Conservation (phyloP, 192 early-diverging fungal species). For the Geosiphon pyriformis region DNA sequence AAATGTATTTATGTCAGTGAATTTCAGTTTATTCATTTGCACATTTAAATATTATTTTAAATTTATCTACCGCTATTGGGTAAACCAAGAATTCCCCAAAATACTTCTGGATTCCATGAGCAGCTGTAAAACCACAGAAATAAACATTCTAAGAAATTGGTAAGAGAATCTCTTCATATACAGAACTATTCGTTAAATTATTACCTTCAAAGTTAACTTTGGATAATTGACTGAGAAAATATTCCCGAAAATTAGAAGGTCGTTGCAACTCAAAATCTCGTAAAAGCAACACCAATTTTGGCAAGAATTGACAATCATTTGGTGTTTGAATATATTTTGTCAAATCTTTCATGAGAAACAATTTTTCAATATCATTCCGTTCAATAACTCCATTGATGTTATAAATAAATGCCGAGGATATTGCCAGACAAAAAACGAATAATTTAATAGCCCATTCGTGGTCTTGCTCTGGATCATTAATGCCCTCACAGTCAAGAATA, state of each 20-base stretch:
- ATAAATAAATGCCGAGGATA: constrained; percentile 20
- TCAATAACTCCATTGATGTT: constrained; percentile 20
- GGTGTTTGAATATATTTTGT: constrained; percentile 17
- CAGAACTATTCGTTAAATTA: background rate
- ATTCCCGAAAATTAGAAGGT: background rate
- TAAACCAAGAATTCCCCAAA: constrained; percentile 10
- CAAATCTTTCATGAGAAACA: constrained; percentile 19
- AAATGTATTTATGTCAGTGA: background rate
- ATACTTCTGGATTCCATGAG: constrained; percentile 8
- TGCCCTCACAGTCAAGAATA: constrained; percentile 16
- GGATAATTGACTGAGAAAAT: constrained; percentile 4
- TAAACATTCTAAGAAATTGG: background rate
- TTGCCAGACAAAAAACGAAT: constrained; percentile 20
- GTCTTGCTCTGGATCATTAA: constrained; percentile 19
- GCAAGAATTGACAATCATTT: constrained; percentile 9
- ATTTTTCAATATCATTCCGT: constrained; percentile 9
- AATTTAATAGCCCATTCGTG: constrained; percentile 12
- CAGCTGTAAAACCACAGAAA: too few relatives aligned
- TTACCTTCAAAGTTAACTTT: constrained; percentile 7
- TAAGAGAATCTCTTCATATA: background rate
- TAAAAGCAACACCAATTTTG: constrained; percentile 10
- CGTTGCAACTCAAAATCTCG: constrained; percentile 9
- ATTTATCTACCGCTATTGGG: background rate
- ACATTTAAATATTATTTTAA: background rate
- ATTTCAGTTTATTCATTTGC: background rate